Base-by-base conservation (phyloP, 495 filamentous ascomycete species). In the Podospora pseudopauciseta region DNA sequence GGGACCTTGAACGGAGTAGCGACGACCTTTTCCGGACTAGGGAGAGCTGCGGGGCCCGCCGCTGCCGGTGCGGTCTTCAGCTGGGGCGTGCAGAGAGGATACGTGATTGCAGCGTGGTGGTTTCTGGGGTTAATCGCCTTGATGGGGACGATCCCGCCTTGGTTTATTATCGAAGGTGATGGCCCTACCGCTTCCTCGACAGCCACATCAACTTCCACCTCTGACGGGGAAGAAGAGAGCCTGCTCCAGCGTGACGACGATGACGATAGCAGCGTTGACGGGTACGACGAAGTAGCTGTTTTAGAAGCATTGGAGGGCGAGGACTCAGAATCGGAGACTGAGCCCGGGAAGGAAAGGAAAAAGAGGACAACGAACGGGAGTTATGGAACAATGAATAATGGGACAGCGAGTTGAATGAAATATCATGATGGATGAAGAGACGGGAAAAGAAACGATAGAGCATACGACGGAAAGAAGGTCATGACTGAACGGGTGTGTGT, bases 1-100 rank as follows among this genome's bases (percentile, higher is more conserved):
- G 94, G 93, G 0, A 96, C 94, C 2, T 79, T 98, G 62, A 98
- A 98, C 74, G 94, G 94, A 0, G 87, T 97, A 64, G 91, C 90
- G 0, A 94, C 92, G 0, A 89, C 89, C 61, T 84, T 93, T 34
- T 89, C 88, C 69, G 92, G 91, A 0, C 73, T 97, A 20, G 93
- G 93, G 9, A 82, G 92, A 32, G 93, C 91, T 1, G 73, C 83
- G 15, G 94, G 94, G 0, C 94, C 94, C 5, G 90, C 90, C 0
- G 71, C 88, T 16, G 82, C 84, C 0, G 91, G 91, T 4, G 76
- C 82, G 58, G 81, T 86, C 0, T 93, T 93, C 72, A 90, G 87
- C 1, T 85, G 82, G 72, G 93, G 93, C 1, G 85, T 93, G 0
- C 85, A 88, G 71, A 76, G 80, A 15, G 91, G 90, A 5, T 92